Base-by-base conservation (phyloP, 2,329 filamentous ascomycete genomes). In the Hypoxylon sp. region DNA sequence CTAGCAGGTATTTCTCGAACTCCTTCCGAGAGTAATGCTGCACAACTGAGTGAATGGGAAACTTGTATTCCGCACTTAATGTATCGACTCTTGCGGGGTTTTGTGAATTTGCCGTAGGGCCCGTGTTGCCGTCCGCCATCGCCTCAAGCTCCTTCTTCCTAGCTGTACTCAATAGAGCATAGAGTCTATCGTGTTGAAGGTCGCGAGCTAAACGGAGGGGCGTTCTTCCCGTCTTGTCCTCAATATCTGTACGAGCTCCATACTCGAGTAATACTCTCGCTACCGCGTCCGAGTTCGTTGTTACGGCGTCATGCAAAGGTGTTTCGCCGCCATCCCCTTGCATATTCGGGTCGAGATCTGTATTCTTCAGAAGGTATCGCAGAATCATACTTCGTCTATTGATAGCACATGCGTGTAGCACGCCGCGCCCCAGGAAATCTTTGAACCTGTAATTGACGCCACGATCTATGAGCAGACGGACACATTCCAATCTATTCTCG, bases 381-480 rank as follows among this genome's bases (percentile, higher is more conserved):
- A 50, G 6, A 11, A 50, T 17, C 2, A 50, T 9, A 4, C 48
- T 19, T 50, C 48, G 48, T 28, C 25, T 19, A 32, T 50, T 50
- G 48, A 50, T 50, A n/a, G 48, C 48, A 11, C 48, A 50, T 32
- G 48, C 48, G n/a, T 50, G 48, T 17, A 50, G 48, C 25, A 50
- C 25, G 17, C 48, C 48, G 17, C 48, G 48, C 3, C 48, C 48
- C 2, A 50, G 48, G n/a, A 50, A 50, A 32, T 50, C 48, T n/a
- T 50, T 50, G 48, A 50, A 50, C 19, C 10, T 50, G 14, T 50
- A 50, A 32, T 50, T 32, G 7, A 32, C 48, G 4, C 48, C 48
- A 2, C 25, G 48, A 17, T 50, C 48, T 10, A 50, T n/a, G 21
- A 50, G 48, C 1, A 50, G 25, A 32, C 48, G 48, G 25, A 50